Evolutionary conservation across 176 grass and related monocot species (phyloP).

Genomic region (Leersia perrieri): DNA sequence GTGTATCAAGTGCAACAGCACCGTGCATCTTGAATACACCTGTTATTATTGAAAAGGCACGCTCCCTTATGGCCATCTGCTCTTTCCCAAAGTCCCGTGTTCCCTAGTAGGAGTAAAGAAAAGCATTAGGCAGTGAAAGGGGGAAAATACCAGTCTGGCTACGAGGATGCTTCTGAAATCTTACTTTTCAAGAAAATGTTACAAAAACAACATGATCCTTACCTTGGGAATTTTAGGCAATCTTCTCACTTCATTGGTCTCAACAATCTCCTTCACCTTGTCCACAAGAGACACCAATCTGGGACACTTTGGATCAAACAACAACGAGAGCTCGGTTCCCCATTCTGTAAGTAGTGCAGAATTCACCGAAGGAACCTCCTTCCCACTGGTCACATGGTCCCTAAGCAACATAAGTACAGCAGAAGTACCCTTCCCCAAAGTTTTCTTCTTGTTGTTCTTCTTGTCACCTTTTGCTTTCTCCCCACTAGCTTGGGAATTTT

Average conservation of each 20-base stretch:
- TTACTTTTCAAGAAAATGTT: neutral
- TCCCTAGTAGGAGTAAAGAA: constrained; percentile 47
- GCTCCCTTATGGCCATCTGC: constrained; percentile 95
- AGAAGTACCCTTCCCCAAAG: constrained; percentile 81
- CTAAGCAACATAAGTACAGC: constrained; percentile 61
- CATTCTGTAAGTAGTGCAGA: constrained; percentile 44
- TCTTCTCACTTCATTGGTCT: constrained; percentile 97
- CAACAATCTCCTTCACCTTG: constrained; percentile 91
- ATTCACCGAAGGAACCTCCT: constrained; percentile 36
- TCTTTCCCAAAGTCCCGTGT: constrained; percentile 95
- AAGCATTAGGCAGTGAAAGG: neutral
- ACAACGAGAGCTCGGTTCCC: constrained; percentile 40
- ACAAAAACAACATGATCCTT: constrained; percentile 16
- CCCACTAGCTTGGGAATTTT: constrained; percentile 53
- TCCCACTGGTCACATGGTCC: constrained; percentile 46
- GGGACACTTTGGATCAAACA: constrained; percentile 78
- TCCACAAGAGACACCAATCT: constrained; percentile 51
- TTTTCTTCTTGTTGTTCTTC: constrained; percentile 90
- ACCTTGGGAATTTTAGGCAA: constrained; percentile 99
- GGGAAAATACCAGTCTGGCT: neutral
- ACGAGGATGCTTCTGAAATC: constrained; percentile 11
- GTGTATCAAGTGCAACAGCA: constrained; percentile 87
- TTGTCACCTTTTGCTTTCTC: constrained; percentile 68
- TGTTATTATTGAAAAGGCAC: constrained; percentile 86
- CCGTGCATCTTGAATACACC: constrained; percentile 97